phyloP scores from a whole-genome alignment of 2,329 filamentous ascomycete species.

The Phialocephala sp. region DNA sequence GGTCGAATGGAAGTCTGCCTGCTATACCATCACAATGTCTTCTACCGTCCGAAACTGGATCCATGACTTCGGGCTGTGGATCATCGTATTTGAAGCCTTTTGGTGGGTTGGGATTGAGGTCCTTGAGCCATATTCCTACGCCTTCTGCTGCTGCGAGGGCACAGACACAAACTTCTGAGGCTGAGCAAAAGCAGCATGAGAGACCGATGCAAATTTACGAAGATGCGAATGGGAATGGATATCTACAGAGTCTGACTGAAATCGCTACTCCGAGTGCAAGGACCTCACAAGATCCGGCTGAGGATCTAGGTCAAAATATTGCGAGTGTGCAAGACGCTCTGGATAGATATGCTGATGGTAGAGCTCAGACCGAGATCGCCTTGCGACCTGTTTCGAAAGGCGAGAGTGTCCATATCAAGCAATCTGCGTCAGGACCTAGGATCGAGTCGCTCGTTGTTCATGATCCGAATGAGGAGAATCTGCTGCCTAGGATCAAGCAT shows the following conservation, averaged over 20 bases:
- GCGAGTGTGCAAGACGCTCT: constrained; percentile 29
- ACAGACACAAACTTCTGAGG: neutral
- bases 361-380: constrained; percentile 19
- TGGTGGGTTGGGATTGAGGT: constrained; percentile 37
- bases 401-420: constrained; percentile 30
- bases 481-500: constrained; percentile 34
- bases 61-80: constrained; percentile 37
- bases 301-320: constrained; percentile 29
- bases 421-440: constrained; percentile 26
- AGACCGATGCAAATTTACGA: constrained; percentile 37
- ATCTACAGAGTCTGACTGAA: constrained; percentile 41
- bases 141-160: constrained; percentile 18
- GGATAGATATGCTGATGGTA: constrained; percentile 30
- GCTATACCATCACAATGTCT: constrained; percentile 45
- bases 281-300: constrained; percentile 31
- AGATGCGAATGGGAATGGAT: constrained; percentile 36
- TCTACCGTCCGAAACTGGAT: constrained; percentile 43
- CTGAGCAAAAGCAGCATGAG: constrained; percentile 7
- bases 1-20: constrained; percentile 35
- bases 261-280: constrained; percentile 37
- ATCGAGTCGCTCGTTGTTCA: constrained; percentile 13
- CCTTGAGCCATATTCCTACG: constrained; percentile 37
- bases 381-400: constrained; percentile 22
- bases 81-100: constrained; percentile 37
- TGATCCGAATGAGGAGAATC: constrained; percentile 21